Base-by-base conservation (phyloP, 2,329 filamentous ascomycete genomes). In the Rachicladosporium sp. region DNA sequence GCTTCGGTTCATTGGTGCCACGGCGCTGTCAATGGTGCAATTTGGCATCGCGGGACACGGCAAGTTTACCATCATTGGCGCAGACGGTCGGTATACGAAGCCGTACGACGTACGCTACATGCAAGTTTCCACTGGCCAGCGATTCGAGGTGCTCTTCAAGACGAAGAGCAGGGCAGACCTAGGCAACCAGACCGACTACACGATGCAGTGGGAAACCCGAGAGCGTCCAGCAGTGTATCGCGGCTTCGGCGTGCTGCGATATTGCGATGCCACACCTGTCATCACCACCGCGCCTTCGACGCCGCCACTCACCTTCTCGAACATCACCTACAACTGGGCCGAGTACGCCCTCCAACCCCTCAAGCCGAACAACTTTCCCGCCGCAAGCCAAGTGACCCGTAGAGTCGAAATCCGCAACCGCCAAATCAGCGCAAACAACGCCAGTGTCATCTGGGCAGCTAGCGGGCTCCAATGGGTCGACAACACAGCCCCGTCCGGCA, bases 1-100 rank as follows among this genome's bases (percentile, higher is more conserved):
- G 2, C 57, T 82, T 38, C 67, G 78, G 7, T 73, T 77, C 49
- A 68, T 82, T 32, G 74, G 74, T 4, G 66, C 57, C 1, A 71
- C 69, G 0, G 71, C 71, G 0, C 58, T 80, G 11, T 75, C 72
- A 0, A 64, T 73, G 45, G 57, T 70, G 3, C 65, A 68, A 2
- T 47, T 78, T 3, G 74, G 62, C 0, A 68, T 82, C 31, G 73
- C 79, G 44, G 67, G 55, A 5, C 78, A 82, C 47, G 50, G 62
- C 1, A 59, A 69, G 8, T 52, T 81, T 31, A 68, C 66, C 0
- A 63, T 83, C 39, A 75, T 82, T 40, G 70, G 73, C 42, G 76
- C 72, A 0, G 78, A 82, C 40, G 62, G 34, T 45, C 61, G 15
- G 10, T 76, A 74, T 52, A 37, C 35, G 19, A 61, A 67, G 48